Conservation (phyloP, 164 flowering plant species). For the Protea cynaroides region DNA sequence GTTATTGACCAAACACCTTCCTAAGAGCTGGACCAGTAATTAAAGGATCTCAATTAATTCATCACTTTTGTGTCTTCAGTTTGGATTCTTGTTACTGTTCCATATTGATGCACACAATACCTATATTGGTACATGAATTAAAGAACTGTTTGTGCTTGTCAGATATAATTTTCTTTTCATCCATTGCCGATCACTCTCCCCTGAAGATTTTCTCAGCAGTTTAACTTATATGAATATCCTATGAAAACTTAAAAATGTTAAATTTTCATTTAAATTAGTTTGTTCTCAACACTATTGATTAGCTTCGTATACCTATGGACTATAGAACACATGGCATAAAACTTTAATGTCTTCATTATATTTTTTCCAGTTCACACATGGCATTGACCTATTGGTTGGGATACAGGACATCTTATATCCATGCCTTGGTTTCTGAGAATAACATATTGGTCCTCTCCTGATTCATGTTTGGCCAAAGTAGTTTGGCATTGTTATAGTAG, state of each 20-base stretch:
- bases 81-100: not conserved
- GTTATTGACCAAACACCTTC: not conserved
- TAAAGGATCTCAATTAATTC: not conserved
- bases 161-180: not conserved
- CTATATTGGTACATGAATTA: too few species aligned
- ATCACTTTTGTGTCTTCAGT: not conserved
- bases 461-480: too few species aligned
- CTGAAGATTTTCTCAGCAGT: not conserved
- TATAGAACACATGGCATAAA: too few species aligned
- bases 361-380: not conserved
- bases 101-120: not conserved
- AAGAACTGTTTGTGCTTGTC: not conserved
- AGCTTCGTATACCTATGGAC: not conserved
- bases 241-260: not conserved
- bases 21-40: slow-evolving; percentile 3
- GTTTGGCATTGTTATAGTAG: too few species aligned
- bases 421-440: too few species aligned
- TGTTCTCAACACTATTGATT: not conserved
- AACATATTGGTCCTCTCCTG: too few species aligned
- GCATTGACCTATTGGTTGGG: not conserved
- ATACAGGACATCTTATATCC: not conserved
- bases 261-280: not conserved
- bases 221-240: not conserved
- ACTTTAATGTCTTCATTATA: too few species aligned
- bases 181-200: not conserved